Base-by-base conservation (phyloP, 495 filamentous ascomycete genomes). In the Talaromyces wortmannii region DNA sequence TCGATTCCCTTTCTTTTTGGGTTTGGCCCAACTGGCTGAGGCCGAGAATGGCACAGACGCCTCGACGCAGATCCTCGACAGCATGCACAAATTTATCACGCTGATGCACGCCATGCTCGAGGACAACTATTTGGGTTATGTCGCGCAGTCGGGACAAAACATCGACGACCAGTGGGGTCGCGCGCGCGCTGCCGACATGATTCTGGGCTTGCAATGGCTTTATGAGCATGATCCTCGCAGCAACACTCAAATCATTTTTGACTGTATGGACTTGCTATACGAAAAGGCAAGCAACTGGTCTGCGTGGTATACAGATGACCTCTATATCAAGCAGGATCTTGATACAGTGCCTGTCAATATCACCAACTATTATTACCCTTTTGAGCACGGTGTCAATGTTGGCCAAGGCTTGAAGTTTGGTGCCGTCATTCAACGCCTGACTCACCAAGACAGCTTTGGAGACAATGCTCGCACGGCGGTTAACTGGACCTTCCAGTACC, bases 131-230 rank as follows among this genome's bases (percentile, higher is more conserved):
- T 71, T 67, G 1, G 82, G 82, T 1, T 72, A 78, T 47, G 62
- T 80, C 8, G 62, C 67, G 32, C 71, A 75, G 33, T 52, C 59
- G 4, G 70, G 69, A 6, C 71, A 79, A 53, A 57, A 58, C 16
- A 63, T 76, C 17, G 63, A 71, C 50, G 64, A 70, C 32, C 60
- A 63, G 32, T 83, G 77, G 71, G 78, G 78, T 11, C 63, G 67
- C 15, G 71, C 75, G 32, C 64, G 80, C 42, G 67, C 66, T 15
- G 76, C 76, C 18, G 80, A 83, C 59, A 80, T 80, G 75, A 63
- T 77, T 30, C 67, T 78, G 55, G 70, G 66, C 15, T 65, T 75
- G 60, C 79, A 71, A 65, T 84, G 83, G 83, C 61, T 86, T 15
- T 67, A 73, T 48, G 76, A 77, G 56, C 63, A 78, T 44, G 57